Evolutionary conservation across 768 basidiomycete genomes (phyloP), one percentile per base, ranked within the genome.

Genomic region (Lentinula guzmanii): DNA sequence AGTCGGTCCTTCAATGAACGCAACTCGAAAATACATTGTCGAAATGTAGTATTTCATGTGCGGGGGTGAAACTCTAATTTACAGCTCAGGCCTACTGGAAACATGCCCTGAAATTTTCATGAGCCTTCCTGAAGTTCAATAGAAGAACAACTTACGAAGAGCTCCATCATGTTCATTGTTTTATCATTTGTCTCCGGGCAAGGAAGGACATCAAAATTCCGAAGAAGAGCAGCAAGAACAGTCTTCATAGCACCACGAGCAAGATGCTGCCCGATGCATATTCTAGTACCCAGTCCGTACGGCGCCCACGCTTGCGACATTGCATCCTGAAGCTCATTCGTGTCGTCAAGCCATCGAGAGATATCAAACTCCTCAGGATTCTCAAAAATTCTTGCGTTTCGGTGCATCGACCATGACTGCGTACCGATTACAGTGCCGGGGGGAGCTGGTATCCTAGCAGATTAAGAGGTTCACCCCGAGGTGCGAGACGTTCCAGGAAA

Each of bases 321-420:
- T 13, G 55, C 37, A 10, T 56, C 41, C 24, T 43, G 55, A 5
- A 13, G 68, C 64, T 74, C 71, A 45, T 76, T 79, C 31, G 74
- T 70, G 41, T 37, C 37, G 8, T 77, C 78, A 37, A 91, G 77
- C 91, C 90, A 93, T 91, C 90, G 75, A 71, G 93, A 93, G 6
- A 77, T 82, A 60, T 90, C 83, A 72, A 91, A 94, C 41, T 90
- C 75, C 31, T 77, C 71, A 5, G 86, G 70, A 67, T 89, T 35
- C 42, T 3, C 10, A 3, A 56, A 56, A 1, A 43, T 43, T 5
- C 13, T 39, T 31, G 9, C 13, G 13, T 56, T 84, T 56, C 89
- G 86, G 69, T 93, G 92, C 82, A 90, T 84, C 39, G 90, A 89
- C 91, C 91, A 93, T n/a, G 86, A 82, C 68, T 92, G 90, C 2